Percentiles rank a stretch among this genome's conserved stretches.
Conservation (phyloP, 768 basidiomycete genomes). For the Leccinum pellstonianum region DNA sequence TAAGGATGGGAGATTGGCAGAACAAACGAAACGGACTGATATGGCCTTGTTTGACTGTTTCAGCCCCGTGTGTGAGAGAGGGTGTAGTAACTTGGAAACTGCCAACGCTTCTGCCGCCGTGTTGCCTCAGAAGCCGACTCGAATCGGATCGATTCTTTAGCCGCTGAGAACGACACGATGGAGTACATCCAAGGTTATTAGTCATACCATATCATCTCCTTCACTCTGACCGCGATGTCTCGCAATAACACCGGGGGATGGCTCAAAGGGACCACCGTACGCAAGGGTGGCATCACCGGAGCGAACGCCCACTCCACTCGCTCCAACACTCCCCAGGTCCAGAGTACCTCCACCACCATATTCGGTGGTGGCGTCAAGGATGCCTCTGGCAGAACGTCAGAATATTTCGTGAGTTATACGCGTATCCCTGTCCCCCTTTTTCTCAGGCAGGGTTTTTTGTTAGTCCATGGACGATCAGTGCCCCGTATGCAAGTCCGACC, state of each 20-base stretch:
- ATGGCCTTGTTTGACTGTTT: slow-evolving; percentile 9
- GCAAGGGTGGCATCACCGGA: slow-evolving; percentile 55
- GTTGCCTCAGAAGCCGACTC: slow-evolving; percentile 13
- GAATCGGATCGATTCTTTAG: slow-evolving; percentile 12
- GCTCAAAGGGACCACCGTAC: slow-evolving; percentile 74
- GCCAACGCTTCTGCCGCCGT: neutral
- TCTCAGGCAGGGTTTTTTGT: slow-evolving; percentile 9
- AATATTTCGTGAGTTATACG: slow-evolving; percentile 65
- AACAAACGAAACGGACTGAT: slow-evolving; percentile 9
- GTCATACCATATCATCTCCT: neutral
- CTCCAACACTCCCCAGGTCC: slow-evolving; percentile 64
- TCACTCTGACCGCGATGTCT: slow-evolving; percentile 29
- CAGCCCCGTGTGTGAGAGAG: neutral
- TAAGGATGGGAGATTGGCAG: neutral
- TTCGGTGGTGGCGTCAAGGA: slow-evolving; percentile 87
- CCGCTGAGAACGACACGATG: slow-evolving; percentile 2
- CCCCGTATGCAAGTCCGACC: slow-evolving; percentile 95
- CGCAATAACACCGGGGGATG: slow-evolving; percentile 39
- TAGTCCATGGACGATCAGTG: slow-evolving; percentile 93
- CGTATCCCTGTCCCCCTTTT: neutral
- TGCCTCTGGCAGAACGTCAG: slow-evolving; percentile 75
- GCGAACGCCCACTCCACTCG: slow-evolving; percentile 49
- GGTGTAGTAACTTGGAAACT: neutral
- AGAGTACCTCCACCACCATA: slow-evolving; percentile 69
- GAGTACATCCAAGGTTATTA: slow-evolving; percentile 5